These are phyloP conservation scores for Coprinellus aureogranulatus DNA, from an alignment of 768 basidiomycete species.

Conservation along the genomic window DNA sequence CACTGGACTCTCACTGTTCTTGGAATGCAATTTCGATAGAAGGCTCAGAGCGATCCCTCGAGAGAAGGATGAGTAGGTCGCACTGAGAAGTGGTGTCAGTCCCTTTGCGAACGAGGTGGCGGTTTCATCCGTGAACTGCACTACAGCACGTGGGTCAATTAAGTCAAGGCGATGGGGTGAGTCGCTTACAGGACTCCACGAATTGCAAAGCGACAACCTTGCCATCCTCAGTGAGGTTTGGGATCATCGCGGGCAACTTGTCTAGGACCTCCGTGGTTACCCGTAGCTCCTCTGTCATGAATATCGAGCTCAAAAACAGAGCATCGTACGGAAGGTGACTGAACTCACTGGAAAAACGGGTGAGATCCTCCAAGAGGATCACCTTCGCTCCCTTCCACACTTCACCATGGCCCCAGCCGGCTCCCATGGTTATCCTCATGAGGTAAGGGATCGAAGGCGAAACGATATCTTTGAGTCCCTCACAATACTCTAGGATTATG, in stretches of 20 bases:
- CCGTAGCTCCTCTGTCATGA: background rate
- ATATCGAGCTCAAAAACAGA: background rate
- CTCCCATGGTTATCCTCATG: background rate
- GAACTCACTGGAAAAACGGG: background rate
- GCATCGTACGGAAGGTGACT: background rate
- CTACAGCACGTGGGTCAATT: background rate
- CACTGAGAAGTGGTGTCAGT: background rate
- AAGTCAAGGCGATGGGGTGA: no score
- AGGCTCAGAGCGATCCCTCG: background rate
- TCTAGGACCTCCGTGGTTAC: background rate
- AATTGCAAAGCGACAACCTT: background rate
- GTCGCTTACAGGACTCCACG: background rate
- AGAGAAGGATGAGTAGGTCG: background rate
- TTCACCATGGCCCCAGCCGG: background rate
- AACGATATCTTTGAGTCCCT: background rate
- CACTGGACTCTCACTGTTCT: background rate
- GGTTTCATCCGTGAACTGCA: background rate
- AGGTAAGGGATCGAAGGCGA: background rate
- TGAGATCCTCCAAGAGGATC: background rate
- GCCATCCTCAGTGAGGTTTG: background rate
- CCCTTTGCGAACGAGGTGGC: background rate
- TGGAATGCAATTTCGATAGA: background rate
- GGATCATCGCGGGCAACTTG: background rate
- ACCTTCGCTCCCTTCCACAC: background rate
- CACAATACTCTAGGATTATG: background rate